Base-by-base conservation (phyloP, 345 rosid species). In the Murraya paniculata region DNA sequence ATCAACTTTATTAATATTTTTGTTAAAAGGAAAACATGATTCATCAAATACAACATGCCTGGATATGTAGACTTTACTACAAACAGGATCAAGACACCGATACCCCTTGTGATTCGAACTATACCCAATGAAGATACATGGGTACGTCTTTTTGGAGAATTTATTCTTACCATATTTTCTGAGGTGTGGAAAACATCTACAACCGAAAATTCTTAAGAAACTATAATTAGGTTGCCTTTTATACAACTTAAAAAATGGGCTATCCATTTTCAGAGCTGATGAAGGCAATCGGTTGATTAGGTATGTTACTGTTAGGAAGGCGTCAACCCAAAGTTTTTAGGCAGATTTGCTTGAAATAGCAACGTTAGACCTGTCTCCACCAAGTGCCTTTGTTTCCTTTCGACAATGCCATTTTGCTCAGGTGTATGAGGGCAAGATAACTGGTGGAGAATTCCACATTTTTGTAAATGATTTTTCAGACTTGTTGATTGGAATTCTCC, bases 281-380 rank as follows among this genome's bases (percentile, higher is more conserved):
- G 56, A 36, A n/a, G n/a, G n/a, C n/a, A n/a, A n/a, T n/a, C n/a
- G n/a, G n/a, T n/a, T n/a, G n/a, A n/a, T n/a, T n/a, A n/a, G n/a
- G n/a, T n/a, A n/a, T n/a, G 5, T 2, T 1, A 19, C 4, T 2
- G n/a, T 36, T 2, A 24, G 3, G n/a, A 71, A 55, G 0, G 50
- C 60, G 7, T 82, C 57, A 21, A 60, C 71, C 81, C 67, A 82
- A 10, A 66, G 25, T 6, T 4, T 18, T 1, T 39, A 6, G 77
- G 80, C 8, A 82, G 0, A 27, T 81, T 13, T 4, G 82, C 59
- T 16, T 79, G 64, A 57, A 71, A 45, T 4, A 56, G 2, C 2
- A 74, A 10, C 30, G 69, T 72, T 16, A 60, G 30, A 2, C 59
- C 41, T 1, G 2, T 50, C 22, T 79, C 1, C 0, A 45, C 4